Evolutionary conservation across 2,329 filamentous ascomycete genomes (phyloP).

Genomic region (Phoma sp.): DNA sequence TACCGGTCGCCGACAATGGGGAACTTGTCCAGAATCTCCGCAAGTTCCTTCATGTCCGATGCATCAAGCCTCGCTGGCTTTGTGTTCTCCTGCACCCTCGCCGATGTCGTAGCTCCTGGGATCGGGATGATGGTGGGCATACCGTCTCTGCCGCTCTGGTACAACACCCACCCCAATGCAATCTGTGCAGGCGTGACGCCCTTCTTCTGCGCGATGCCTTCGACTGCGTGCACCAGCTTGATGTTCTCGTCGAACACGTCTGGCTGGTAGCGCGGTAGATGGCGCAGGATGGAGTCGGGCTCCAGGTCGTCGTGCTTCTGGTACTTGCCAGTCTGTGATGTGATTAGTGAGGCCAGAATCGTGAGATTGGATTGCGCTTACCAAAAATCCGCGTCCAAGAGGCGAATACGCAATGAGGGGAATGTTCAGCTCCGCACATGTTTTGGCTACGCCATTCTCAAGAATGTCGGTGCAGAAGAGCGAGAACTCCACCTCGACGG

Average conservation of each 20-base stretch:
- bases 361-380: conserved; percentile 24
- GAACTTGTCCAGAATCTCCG: conserved; percentile 58
- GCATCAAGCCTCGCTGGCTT: conserved; percentile 61
- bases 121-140: conserved; percentile 70
- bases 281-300: conserved; percentile 59
- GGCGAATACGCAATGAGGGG: conserved; percentile 76
- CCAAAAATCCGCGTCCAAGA: conserved; percentile 66
- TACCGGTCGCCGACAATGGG: conserved; percentile 55
- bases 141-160: conserved; percentile 59
- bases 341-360: conserved; percentile 23
- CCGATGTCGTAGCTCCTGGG: conserved; percentile 66
- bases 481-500: conserved; percentile 68
- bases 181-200: conserved; percentile 68
- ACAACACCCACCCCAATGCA: conserved; percentile 69
- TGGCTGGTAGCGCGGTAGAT: conserved; percentile 67
- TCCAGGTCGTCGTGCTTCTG: conserved; percentile 64
- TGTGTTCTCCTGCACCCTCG: conserved; percentile 68
- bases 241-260: conserved; percentile 72
- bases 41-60: conserved; percentile 60
- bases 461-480: conserved; percentile 65
- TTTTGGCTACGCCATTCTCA: conserved; percentile 63
- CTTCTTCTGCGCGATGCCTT: conserved; percentile 67
- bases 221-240: conserved; percentile 65
- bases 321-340: conserved; percentile 50
- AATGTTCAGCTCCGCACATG: conserved; percentile 69